Percentiles rank a stretch among this genome's conserved stretches.
Conservation (phyloP, 805 yeast species). For the Monosporozyma siamensis region DNA sequence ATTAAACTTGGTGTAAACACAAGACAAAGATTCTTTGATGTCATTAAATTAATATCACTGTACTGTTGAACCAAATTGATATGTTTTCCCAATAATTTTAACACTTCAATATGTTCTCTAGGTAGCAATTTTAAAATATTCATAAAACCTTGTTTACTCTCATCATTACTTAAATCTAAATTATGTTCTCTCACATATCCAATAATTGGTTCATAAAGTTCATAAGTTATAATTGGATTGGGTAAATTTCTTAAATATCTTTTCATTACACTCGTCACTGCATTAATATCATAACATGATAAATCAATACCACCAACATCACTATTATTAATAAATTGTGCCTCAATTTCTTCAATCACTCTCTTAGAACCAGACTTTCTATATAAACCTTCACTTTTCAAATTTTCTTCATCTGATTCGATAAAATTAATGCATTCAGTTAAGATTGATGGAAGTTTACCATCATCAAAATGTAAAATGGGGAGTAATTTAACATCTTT, state of each 20-base stretch:
- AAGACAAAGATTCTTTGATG: slow-evolving; percentile 67
- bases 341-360: slow-evolving; percentile 30
- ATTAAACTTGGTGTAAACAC: slow-evolving; percentile 94
- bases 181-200: slow-evolving; percentile 35
- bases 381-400: slow-evolving; percentile 78
- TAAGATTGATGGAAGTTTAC: slow-evolving; percentile 55
- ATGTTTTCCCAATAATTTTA: slow-evolving; percentile 54
- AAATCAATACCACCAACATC: slow-evolving; percentile 15
- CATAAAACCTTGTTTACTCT: slow-evolving; percentile 6
- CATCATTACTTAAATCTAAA: slow-evolving; percentile 10
- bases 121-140: slow-evolving; percentile 39
- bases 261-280: slow-evolving; percentile 78
- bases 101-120: slow-evolving; percentile 49
- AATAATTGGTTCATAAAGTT: slow-evolving; percentile 59
- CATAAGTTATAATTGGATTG: slow-evolving; percentile 73
- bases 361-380: slow-evolving; percentile 79
- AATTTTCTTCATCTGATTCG: slow-evolving; percentile 52
- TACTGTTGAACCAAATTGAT: slow-evolving; percentile 47
- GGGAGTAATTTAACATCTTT: slow-evolving; percentile 30
- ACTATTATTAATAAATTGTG: slow-evolving; percentile 12
- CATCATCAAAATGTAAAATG: slow-evolving; percentile 10
- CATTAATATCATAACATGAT: slow-evolving; percentile 64
- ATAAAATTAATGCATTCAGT: slow-evolving; percentile 66
- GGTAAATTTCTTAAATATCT: slow-evolving; percentile 79
- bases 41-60: slow-evolving; percentile 66